Conservation (phyloP, 2,329 filamentous ascomycete genomes). For the Calonectria pteridis region DNA sequence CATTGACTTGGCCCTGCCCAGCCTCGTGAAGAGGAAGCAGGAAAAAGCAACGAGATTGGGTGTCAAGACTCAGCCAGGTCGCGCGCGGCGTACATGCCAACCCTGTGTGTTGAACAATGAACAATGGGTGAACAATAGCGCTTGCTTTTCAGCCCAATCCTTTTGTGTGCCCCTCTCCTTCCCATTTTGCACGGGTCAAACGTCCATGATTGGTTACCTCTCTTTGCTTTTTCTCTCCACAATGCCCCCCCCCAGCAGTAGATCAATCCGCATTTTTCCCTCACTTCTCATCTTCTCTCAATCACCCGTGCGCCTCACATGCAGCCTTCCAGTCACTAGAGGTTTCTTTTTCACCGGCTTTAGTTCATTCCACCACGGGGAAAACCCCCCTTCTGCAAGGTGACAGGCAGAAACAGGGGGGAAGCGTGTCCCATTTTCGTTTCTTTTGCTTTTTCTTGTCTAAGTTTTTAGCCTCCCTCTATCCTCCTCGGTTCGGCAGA, state of each 20-base stretch:
- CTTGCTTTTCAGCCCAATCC: not conserved
- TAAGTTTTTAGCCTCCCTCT: not conserved
- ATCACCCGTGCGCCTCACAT: not conserved
- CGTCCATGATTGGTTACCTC: not conserved
- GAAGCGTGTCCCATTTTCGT: not conserved
- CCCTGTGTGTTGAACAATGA: not conserved
- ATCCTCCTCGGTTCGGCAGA: not conserved
- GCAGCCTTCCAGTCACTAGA: not conserved
- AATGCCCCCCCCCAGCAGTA: not conserved
- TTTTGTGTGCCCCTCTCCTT: no score
- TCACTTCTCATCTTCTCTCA: slow-evolving; percentile 9
- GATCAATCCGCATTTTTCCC: not conserved
- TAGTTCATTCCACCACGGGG: not conserved
- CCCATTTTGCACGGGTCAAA: not conserved
- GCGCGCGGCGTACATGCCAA: not conserved
- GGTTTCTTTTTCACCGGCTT: not conserved
- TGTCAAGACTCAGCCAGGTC: not conserved
- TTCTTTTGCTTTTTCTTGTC: not conserved
- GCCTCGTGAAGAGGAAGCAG: not conserved
- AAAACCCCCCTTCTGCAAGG: not conserved
- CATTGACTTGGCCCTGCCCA: not conserved
- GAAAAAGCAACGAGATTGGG: not conserved
- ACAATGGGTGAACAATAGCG: not conserved
- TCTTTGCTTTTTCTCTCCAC: not conserved
- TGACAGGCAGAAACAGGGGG: not conserved